Base-by-base conservation (phyloP, 495 filamentous ascomycete genomes). In the Trichoderma orchidacearum region DNA sequence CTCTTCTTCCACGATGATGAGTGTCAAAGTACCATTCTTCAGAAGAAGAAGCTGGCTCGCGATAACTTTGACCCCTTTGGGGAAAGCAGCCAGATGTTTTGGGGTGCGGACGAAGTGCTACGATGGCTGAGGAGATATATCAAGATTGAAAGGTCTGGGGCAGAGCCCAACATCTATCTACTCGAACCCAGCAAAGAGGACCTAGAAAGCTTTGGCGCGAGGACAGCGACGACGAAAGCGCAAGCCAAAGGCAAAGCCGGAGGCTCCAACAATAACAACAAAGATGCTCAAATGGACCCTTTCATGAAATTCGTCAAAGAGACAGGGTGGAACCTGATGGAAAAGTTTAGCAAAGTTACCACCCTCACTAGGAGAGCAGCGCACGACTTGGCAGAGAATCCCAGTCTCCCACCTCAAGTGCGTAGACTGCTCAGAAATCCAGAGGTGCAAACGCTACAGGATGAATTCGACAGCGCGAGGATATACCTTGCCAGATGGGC, bases 1-100 rank as follows among this genome's bases (percentile, higher is more conserved):
- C 74, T 98, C 4, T 98, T 98, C 70, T 98, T 98, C 70, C 93
- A 98, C 61, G 93, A 98, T 62, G 86, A 80, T 55, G 94, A 98
- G 75, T 98, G 93, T 69, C 87, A 95, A 68, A 90, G 85, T 45
- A 98, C 93, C 5, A 95, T 97, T 34, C 68, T 94, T 52, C 92
- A 96, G 70, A 89, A 91, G 70, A 94, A 90, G 77, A 87, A 84
- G 65, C 73, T 86, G 30, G 83, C 87, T 1, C 78, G 80, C 59
- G 88, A 96, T 21, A 85, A 70, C 38, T 96, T 98, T 62, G 90
- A 96, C 62, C 94, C 93, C 0, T 97, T 96, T 62, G 82, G 83
- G 12, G 87, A 89, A 54, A 79, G 80, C 51, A 90, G 91, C 0
- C 80, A 83, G 66, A 81, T 96, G 68, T 97, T 96, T 60, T 98